These are phyloP conservation scores for Penicillium brasilianum DNA, from an alignment of 2,329 filamentous ascomycete genomes.

Conservation along the genomic window DNA sequence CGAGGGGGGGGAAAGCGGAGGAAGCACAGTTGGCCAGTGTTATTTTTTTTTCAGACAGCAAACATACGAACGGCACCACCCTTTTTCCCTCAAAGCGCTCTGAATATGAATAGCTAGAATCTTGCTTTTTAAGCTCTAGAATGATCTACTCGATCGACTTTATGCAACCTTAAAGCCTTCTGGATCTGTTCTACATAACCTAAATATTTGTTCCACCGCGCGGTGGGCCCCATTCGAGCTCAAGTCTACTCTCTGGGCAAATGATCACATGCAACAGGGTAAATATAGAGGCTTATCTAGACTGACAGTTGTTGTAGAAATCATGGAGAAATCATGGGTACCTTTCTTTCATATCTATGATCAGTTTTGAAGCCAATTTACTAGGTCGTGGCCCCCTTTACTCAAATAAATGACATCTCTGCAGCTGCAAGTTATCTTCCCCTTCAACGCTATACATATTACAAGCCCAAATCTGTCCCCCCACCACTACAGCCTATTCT, in stretches of 20 bases:
- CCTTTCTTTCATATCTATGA: neutral
- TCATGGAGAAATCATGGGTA: no score
- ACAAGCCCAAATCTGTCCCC: no score
- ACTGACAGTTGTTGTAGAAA: neutral
- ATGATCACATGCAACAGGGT: neutral
- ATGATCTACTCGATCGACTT: neutral
- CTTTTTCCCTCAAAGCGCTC: neutral
- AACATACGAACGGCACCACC: constrained; percentile 4
- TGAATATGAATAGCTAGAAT: neutral
- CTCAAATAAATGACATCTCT: neutral
- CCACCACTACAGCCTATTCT: no score
- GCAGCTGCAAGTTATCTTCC: no score
- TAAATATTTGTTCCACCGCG: constrained; percentile 1
- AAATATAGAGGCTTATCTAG: neutral
- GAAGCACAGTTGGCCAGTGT: constrained; percentile 20
- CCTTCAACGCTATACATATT: no score
- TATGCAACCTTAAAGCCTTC: neutral
- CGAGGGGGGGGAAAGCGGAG: constrained; percentile 29
- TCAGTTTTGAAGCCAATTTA: neutral
- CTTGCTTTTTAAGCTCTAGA: neutral
- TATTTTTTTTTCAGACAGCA: constrained; percentile 17
- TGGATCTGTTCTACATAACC: neutral
- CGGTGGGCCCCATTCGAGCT: constrained; percentile 5
- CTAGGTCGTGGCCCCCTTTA: neutral
- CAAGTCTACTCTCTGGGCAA: neutral